phyloP scores from a whole-genome alignment of 2,329 filamentous ascomycete genomes.

The Pseudogymnoascus sp. region DNA sequence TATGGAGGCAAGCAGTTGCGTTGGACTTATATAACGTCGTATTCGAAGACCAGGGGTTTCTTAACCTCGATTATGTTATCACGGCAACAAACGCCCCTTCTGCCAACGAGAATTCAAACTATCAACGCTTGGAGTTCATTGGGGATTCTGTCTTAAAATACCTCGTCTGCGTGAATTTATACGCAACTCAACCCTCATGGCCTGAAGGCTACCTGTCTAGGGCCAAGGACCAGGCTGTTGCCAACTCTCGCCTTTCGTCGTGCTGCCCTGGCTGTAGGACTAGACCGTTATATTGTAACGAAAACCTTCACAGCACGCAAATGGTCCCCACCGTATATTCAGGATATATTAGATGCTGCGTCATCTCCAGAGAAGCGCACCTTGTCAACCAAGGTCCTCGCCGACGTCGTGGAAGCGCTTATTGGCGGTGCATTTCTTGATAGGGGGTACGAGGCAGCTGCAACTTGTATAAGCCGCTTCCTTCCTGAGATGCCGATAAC shows the following conservation, averaged over 20 bases:
- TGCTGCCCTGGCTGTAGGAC: constrained; percentile 53
- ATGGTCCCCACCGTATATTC: constrained; percentile 63
- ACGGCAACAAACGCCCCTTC: constrained; percentile 65
- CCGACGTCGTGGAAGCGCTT: constrained; percentile 80
- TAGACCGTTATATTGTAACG: constrained; percentile 69
- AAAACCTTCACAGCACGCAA: constrained; percentile 60
- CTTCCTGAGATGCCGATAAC: constrained; percentile 44
- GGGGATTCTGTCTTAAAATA: constrained; percentile 81
- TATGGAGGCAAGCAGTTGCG: constrained; percentile 60
- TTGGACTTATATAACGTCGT: constrained; percentile 50
- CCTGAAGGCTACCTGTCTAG: constrained; percentile 70
- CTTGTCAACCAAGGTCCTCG: constrained; percentile 71
- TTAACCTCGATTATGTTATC: constrained; percentile 48
- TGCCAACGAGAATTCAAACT: constrained; percentile 57
- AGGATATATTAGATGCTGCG: constrained; percentile 31
- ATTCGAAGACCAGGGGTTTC: constrained; percentile 47
- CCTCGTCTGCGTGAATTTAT: constrained; percentile 59
- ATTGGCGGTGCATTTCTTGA: constrained; percentile 70
- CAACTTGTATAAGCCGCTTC: constrained; percentile 60
- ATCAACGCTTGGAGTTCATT: constrained; percentile 80
- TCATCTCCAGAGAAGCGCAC: constrained; percentile 27
- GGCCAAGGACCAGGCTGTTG: constrained; percentile 63
- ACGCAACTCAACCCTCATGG: constrained; percentile 52
- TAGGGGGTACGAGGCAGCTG: constrained; percentile 58
- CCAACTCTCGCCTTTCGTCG: constrained; percentile 67